Evolutionary conservation across 139 green algal genomes (phyloP).

Genomic region (Deuterostichococcus epilithicus): DNA sequence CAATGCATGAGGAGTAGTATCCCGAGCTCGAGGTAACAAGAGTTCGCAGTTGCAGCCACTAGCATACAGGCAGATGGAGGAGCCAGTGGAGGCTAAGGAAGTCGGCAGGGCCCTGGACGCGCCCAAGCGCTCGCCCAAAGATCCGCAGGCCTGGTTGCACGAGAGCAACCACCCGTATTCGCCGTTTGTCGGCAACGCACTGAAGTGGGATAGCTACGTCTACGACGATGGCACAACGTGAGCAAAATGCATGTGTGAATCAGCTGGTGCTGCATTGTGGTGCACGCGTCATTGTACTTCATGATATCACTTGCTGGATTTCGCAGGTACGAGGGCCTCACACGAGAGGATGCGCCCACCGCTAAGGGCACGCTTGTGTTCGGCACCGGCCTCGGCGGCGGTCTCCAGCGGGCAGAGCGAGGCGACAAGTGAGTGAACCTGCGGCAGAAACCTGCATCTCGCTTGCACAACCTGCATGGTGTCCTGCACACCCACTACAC

Average conservation of each 20-base stretch:
- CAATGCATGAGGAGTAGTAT: no score
- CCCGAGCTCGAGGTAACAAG: no score
- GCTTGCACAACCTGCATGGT: no score
- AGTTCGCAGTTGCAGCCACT: no score
- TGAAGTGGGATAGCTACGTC: conserved; percentile 82
- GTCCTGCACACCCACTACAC: no score
- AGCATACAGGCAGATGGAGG: background rate
- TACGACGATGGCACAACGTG: conserved; percentile 91
- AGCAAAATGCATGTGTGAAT: conserved; percentile 17
- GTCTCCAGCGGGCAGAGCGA: conserved; percentile 52
- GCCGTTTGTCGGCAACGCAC: conserved; percentile 77
- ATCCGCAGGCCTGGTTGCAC: conserved; percentile 9
- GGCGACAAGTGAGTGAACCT: conserved; percentile 54
- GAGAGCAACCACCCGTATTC: conserved; percentile 64
- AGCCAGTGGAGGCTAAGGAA: background rate
- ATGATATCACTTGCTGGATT: no score
- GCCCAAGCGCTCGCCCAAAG: background rate
- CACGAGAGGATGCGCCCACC: conserved; percentile 67
- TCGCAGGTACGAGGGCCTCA: conserved; percentile 84
- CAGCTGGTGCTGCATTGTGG: background rate
- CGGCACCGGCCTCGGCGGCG: conserved; percentile 72
- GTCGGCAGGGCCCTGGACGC: conserved; percentile 19
- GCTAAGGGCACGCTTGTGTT: conserved; percentile 80
- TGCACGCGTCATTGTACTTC: background rate
- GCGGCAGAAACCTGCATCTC: background rate